These are phyloP conservation scores for Psilocybe cyanescens DNA, from an alignment of 768 basidiomycete genomes.

Conservation along the genomic window DNA sequence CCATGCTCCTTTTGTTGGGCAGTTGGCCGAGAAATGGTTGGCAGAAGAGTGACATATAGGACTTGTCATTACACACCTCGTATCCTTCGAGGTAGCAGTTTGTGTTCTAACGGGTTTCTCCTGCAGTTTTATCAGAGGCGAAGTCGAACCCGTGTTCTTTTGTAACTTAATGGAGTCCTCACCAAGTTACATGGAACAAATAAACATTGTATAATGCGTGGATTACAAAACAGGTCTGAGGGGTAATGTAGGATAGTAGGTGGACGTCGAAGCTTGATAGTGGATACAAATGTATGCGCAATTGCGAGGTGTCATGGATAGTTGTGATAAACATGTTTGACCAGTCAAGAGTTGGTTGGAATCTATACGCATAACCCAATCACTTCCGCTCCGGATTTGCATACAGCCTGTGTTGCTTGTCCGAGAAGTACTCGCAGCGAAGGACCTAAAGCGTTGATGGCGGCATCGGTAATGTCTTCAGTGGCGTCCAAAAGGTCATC, in stretches of 20 bases:
- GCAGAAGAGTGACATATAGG: slow-evolving; percentile 8
- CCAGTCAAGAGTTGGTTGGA: slow-evolving; percentile 18
- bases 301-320: slow-evolving; percentile 24
- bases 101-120: too few relatives aligned
- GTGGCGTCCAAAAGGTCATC: slow-evolving; percentile 51
- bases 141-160: too few relatives aligned
- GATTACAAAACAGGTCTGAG: slow-evolving; percentile 30
- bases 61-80: not conserved
- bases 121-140: too few relatives aligned
- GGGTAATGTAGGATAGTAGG: slow-evolving; percentile 23
- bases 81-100: not conserved
- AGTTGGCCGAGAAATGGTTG: slow-evolving; percentile 71
- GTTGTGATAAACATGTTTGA: slow-evolving; percentile 26
- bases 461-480: slow-evolving; percentile 53
- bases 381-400: slow-evolving; percentile 29
- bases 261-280: slow-evolving; percentile 25
- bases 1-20: slow-evolving; percentile 65
- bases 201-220: slow-evolving; percentile 18
- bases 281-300: slow-evolving; percentile 36
- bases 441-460: slow-evolving; percentile 45
- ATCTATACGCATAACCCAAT: slow-evolving; percentile 34
- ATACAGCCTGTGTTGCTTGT: slow-evolving; percentile 27
- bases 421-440: slow-evolving; percentile 34
- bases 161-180: too few relatives aligned
- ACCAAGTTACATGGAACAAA: not conserved